These are phyloP conservation scores for Stereum hirsutum DNA, from an alignment of 1,284 basidiomycete genomes.

Conservation along the genomic window DNA sequence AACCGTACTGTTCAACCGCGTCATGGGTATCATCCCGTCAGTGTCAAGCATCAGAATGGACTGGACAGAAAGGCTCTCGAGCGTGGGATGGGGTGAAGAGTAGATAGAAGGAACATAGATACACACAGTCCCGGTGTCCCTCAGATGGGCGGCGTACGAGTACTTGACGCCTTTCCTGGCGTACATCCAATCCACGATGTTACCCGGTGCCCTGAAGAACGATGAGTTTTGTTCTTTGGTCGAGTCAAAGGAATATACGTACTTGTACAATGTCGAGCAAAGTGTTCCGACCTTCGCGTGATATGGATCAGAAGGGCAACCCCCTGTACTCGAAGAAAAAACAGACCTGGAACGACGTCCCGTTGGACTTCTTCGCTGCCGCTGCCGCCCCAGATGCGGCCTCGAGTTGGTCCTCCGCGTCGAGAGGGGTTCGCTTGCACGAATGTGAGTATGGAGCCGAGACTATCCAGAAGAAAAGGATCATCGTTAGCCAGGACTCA, in stretches of 20 bases:
- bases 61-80: not conserved
- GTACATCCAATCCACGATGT: slow-evolving; percentile 74
- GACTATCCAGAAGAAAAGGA: slow-evolving; percentile 21
- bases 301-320: slow-evolving; percentile 4
- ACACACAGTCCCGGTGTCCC: slow-evolving; percentile 77
- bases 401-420: slow-evolving; percentile 79
- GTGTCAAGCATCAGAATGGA: not conserved
- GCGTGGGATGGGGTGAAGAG: not conserved
- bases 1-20: slow-evolving; percentile 72
- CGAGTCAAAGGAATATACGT: not conserved
- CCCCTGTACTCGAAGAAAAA: not conserved
- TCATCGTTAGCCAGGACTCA: not conserved
- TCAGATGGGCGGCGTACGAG: slow-evolving; percentile 68
- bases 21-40: not conserved
- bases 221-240: not conserved
- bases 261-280: slow-evolving; percentile 61
- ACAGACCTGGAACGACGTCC: slow-evolving; percentile 37
- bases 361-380: slow-evolving; percentile 50
- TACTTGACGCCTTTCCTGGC: slow-evolving; percentile 58
- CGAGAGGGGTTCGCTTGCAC: slow-evolving; percentile 58
- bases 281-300: slow-evolving; percentile 55
- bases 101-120: not conserved
- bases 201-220: slow-evolving; percentile 49
- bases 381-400: slow-evolving; percentile 64
- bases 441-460: slow-evolving; percentile 69